Conservation (phyloP, 2,329 filamentous ascomycete genomes). For the Colletotrichum echinochloae region DNA sequence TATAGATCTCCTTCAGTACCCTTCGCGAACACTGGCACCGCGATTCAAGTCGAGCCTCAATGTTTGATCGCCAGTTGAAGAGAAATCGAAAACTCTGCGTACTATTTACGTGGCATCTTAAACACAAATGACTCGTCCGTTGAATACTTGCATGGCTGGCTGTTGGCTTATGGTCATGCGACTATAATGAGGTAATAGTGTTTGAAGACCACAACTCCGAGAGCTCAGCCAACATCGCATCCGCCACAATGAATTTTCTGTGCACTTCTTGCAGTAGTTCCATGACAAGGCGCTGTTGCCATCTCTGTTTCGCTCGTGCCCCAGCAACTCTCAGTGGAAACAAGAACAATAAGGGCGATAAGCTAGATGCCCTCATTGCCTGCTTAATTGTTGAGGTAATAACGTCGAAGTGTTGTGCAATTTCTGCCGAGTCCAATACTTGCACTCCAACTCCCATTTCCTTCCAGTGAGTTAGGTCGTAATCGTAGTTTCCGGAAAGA, state of each 20-base stretch:
- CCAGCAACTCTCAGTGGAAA: slow-evolving; percentile 52
- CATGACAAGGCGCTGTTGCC: slow-evolving; percentile 44
- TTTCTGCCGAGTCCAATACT: slow-evolving; percentile 40
- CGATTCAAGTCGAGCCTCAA: background rate
- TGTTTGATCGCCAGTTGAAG: background rate
- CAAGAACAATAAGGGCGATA: slow-evolving; percentile 50
- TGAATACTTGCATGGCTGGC: background rate
- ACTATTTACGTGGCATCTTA: background rate
- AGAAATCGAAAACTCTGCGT: background rate
- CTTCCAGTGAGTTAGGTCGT: slow-evolving; percentile 49
- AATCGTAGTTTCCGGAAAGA: slow-evolving; percentile 53
- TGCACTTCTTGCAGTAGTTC: slow-evolving; percentile 38
- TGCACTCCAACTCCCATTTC: slow-evolving; percentile 43
- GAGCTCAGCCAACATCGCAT: slow-evolving; percentile 25
- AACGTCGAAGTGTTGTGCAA: slow-evolving; percentile 43
- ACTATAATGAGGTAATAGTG: background rate
- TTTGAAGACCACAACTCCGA: slow-evolving; percentile 7
- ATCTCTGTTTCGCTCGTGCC: slow-evolving; percentile 44
- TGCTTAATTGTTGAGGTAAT: slow-evolving; percentile 44
- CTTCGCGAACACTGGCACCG: background rate
- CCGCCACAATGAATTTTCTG: slow-evolving; percentile 19
- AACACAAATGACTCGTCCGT: background rate
- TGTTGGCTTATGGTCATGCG: background rate
- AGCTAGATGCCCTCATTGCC: slow-evolving; percentile 41
- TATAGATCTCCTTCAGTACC: background rate